Percentiles rank a stretch among this genome's conserved stretches.
These are phyloP conservation scores for Aspergillus sp. DNA, from an alignment of 2,329 filamentous ascomycete species.

Conservation along the genomic window DNA sequence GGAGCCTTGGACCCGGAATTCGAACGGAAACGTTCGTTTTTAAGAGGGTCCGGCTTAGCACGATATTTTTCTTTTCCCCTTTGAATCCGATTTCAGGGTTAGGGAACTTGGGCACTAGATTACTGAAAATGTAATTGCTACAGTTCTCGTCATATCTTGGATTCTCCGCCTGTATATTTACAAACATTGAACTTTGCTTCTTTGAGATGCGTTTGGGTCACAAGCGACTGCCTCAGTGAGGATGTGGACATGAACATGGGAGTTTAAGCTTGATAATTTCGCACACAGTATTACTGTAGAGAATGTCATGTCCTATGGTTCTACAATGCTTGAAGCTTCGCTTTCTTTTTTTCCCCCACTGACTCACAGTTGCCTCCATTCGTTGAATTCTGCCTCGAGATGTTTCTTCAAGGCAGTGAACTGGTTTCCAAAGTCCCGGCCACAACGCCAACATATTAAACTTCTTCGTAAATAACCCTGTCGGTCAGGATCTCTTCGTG, in stretches of 20 bases:
- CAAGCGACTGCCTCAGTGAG: conserved; percentile 7
- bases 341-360: neutral
- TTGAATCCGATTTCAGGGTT: conserved; percentile 9
- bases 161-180: conserved; percentile 26
- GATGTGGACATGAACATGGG: neutral
- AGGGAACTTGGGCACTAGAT: conserved; percentile 14
- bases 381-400: conserved; percentile 70
- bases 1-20: neutral
- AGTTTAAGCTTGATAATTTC: neutral
- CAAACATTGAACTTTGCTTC: conserved; percentile 15
- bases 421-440: conserved; percentile 68
- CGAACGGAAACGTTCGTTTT: conserved; percentile 10
- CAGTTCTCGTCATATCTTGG: conserved; percentile 16
- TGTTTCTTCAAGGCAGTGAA: conserved; percentile 76
- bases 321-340: neutral
- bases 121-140: conserved; percentile 24
- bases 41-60: conserved; percentile 6
- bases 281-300: neutral
- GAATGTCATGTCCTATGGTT: neutral
- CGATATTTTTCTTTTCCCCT: conserved; percentile 8
- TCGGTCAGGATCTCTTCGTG: conserved; percentile 56
- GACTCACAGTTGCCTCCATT: conserved; percentile 66
- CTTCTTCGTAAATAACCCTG: conserved; percentile 64
- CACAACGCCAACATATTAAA: conserved; percentile 83
- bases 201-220: conserved; percentile 5